phyloP scores from a whole-genome alignment of 1,284 basidiomycete species.

The Athelia psychrophila region DNA sequence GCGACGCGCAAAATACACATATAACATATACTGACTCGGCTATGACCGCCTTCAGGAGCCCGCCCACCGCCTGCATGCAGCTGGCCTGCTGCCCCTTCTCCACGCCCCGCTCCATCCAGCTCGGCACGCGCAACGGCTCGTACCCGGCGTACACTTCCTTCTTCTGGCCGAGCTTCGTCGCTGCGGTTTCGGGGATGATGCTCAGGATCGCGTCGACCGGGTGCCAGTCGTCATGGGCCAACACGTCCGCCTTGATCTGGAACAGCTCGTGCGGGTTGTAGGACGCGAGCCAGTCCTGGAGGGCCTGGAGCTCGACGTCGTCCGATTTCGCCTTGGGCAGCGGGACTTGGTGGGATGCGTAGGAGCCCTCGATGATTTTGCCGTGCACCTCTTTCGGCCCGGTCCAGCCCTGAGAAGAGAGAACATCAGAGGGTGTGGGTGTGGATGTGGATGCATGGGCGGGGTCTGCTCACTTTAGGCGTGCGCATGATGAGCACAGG shows the following conservation, averaged over 20 bases:
- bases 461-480: conserved; percentile 51
- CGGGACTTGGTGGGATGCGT: conserved; percentile 79
- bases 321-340: conserved; percentile 68
- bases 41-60: conserved; percentile 57
- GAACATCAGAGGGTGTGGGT: too few relatives aligned
- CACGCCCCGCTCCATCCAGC: conserved; percentile 59
- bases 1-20: neutral
- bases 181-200: conserved; percentile 49
- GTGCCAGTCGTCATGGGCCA: conserved; percentile 33
- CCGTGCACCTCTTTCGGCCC: conserved; percentile 66
- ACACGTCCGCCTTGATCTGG: conserved; percentile 16
- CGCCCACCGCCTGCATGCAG: conserved; percentile 78
- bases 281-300: conserved; percentile 70
- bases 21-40: conserved; percentile 37
- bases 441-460: neutral
- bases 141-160: conserved; percentile 69
- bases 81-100: conserved; percentile 58
- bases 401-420: conserved; percentile 52
- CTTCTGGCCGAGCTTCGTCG: conserved; percentile 62
- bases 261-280: conserved; percentile 69
- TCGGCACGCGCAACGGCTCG: conserved; percentile 57
- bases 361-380: conserved; percentile 76
- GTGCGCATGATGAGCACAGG: conserved; percentile 82
- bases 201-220: conserved; percentile 51
- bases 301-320: conserved; percentile 55